Evolutionary conservation across 2,329 filamentous ascomycete species (phyloP).

Genomic region (Talaromyces sp.): DNA sequence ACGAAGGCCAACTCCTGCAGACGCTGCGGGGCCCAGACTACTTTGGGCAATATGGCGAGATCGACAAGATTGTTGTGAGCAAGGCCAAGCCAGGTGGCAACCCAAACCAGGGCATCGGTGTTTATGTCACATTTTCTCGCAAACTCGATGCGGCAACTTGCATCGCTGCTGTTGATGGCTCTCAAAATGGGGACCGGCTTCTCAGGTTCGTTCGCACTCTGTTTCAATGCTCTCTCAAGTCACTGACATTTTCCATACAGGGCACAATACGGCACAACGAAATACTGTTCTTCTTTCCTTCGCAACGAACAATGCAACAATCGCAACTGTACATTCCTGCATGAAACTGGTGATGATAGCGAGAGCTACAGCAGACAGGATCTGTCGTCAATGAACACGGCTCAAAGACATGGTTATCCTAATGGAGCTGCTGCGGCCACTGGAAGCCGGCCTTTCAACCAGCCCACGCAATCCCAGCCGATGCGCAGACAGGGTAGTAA

Average conservation of each 20-base stretch:
- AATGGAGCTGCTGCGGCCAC: conserved; percentile 30
- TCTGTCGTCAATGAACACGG: conserved; percentile 88
- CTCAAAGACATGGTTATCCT: conserved; percentile 66
- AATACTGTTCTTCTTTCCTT: conserved; percentile 96
- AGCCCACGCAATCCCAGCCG: conserved; percentile 46
- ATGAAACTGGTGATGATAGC: conserved; percentile 96
- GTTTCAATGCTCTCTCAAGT: background rate
- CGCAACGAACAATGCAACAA: conserved; percentile 93
- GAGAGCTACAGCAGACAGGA: conserved; percentile 95
- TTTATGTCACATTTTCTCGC: conserved; percentile 95
- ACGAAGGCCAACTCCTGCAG: conserved; percentile 79
- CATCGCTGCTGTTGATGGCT: conserved; percentile 88
- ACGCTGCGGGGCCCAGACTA: conserved; percentile 87
- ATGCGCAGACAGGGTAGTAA: conserved; percentile 73
- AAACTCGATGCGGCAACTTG: conserved; percentile 87
- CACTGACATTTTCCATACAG: conserved; percentile 28
- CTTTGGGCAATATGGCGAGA: conserved; percentile 97
- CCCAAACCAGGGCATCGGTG: conserved; percentile 79
- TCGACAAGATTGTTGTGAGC: conserved; percentile 98
- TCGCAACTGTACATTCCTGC: conserved; percentile 94
- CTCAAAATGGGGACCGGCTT: conserved; percentile 80
- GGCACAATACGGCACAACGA: conserved; percentile 81
- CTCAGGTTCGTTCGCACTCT: conserved; percentile 61
- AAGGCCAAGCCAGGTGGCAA: conserved; percentile 74
- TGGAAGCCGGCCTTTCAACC: conserved; percentile 43